Evolutionary conservation across 768 basidiomycete genomes (phyloP), one percentile per base, ranked within the genome.

Genomic region (Hemileccinum impolitum): DNA sequence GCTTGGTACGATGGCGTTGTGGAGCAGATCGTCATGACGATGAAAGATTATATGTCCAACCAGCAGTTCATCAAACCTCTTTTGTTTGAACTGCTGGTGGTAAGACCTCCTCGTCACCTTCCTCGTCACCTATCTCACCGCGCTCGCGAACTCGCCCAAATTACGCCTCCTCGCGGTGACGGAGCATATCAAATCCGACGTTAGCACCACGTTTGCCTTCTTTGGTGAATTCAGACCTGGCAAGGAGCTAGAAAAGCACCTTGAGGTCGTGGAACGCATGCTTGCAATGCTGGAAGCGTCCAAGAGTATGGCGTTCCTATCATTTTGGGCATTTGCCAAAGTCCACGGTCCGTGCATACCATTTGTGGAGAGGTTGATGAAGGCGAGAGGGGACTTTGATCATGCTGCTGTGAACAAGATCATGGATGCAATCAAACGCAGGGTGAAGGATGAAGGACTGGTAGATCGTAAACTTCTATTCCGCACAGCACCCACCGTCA

Each of bases 41-140:
- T 98, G 77, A 80, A 86, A 45, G 96, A 99, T 61, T 98, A 98
- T 70, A 93, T 94, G 84, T 67, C 77, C n/a, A 95, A 98, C 69
- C 90, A 94, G 62, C 77, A 81, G 39, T 96, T 86, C 61, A 84
- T 99, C 51, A 96, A 97, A 63, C 77, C 90, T 13, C 85, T 90
- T 6, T 77, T 99, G 39, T 84, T 97, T 55, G 94, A 97, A 53
- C 78, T 98, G 19, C 76, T 98, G 30, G 75, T 96, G 14, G 94
- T n/a, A 96, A 63, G 94, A 98, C 62, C 81, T 98, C 30, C 75
- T 97, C 46, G 93, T 97, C 63, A 72, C 85, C 6, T 94, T 95
- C 74, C 77, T 99, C 32, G 84, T 95, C 61, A 77, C 79, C 8
- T 98, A 98, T 67, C 82, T 99, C 59, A 91, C 88, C 46, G 87